Evolutionary conservation across 164 flowering plant genomes (phyloP).

Genomic region (Liriodendron chinense): DNA sequence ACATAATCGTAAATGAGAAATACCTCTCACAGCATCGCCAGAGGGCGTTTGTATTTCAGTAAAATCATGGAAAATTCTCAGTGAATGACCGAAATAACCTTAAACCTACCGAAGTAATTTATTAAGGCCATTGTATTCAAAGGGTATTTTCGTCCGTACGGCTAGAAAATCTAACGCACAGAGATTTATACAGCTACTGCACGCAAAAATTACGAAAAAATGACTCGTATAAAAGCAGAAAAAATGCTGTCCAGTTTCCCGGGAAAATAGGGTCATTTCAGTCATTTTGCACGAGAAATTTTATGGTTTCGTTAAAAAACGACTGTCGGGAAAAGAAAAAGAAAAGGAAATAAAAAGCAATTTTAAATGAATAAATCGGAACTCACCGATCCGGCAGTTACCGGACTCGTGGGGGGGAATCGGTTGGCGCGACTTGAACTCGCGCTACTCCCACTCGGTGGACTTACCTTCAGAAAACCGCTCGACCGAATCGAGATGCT

Average conservation of each 20-base stretch:
- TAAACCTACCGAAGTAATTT: no score
- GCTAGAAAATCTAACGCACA: neutral
- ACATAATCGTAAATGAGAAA: no score
- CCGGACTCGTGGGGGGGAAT: constrained; percentile 23
- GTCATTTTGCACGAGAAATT: neutral
- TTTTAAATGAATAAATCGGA: neutral
- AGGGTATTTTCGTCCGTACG: no score
- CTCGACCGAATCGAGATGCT: constrained; percentile 83
- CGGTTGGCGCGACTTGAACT: constrained; percentile 23
- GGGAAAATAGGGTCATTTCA: neutral
- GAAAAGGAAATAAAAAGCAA: no score
- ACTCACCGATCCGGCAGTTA: constrained; percentile 28
- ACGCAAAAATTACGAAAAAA: neutral
- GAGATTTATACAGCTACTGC: neutral
- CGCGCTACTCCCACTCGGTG: constrained; percentile 10
- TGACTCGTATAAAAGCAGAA: neutral
- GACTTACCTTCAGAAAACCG: constrained; percentile 58
- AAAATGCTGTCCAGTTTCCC: neutral
- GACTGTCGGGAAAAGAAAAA: no score
- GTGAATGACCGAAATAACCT: no score
- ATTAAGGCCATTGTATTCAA: no score
- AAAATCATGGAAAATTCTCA: no score
- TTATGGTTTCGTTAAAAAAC: no score
- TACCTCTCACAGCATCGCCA: no score
- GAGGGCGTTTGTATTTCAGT: no score